A percentile compares a stretch with the other conserved stretches of the same genome.
Evolutionary conservation across 208 protist genomes (phyloP).

Genomic region (Chromosphaera perkinsii): DNA sequence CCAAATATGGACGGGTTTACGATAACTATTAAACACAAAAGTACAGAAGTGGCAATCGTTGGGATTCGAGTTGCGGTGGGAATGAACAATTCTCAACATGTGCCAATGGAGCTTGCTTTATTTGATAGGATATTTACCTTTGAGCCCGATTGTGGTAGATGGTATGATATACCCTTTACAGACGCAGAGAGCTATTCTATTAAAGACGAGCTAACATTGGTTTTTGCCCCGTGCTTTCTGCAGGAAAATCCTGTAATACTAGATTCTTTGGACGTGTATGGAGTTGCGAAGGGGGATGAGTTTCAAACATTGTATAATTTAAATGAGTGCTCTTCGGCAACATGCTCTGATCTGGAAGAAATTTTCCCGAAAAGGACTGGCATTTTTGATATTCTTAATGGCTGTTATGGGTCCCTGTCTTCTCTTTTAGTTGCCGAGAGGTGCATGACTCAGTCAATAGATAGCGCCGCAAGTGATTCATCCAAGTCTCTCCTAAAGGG

Average conservation of each 20-base stretch:
- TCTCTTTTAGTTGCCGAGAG: no score
- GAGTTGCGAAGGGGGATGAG: background rate
- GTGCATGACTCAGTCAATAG: no score
- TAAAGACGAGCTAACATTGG: background rate
- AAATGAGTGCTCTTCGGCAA: background rate
- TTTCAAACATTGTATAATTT: background rate
- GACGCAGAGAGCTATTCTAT: background rate
- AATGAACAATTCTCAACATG: background rate
- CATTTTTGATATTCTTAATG: no score
- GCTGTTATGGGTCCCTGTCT: no score
- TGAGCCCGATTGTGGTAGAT: background rate
- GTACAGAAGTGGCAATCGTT: background rate
- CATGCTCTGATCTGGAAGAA: background rate
- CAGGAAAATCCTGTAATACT: slow-evolving; percentile 5
- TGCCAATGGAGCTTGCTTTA: slow-evolving; percentile 3
- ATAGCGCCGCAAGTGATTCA: no score
- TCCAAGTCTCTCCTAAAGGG: no score
- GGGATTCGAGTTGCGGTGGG: background rate
- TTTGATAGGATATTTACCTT: background rate
- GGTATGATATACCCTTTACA: slow-evolving; percentile 20
- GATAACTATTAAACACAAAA: background rate
- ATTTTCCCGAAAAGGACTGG: no score
- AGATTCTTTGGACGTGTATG: slow-evolving; percentile 5
- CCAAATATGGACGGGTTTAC: background rate
- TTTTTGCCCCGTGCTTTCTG: slow-evolving; percentile 1